Conservation (phyloP, 2,329 filamentous ascomycete species). For the Phymatotrichopsis omnivora region DNA sequence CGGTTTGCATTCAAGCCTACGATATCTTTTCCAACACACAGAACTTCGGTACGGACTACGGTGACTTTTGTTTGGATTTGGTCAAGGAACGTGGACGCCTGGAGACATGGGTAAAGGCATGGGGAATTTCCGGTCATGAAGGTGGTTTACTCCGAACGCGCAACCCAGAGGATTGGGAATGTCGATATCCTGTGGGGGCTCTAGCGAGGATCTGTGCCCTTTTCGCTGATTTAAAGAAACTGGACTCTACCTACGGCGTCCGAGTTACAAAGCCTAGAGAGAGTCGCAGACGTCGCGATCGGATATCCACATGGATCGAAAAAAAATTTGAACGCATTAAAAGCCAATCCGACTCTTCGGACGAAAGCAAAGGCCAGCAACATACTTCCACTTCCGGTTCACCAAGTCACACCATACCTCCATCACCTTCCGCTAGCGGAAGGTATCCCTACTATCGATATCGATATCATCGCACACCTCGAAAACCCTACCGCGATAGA, state of each 20-base stretch:
- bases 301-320: too few relatives aligned
- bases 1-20: constrained; percentile 10
- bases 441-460: too few relatives aligned
- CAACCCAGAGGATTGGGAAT: constrained; percentile 13
- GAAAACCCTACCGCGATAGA: too few relatives aligned
- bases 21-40: constrained; percentile 11
- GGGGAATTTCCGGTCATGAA: constrained; percentile 9
- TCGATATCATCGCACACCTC: too few relatives aligned
- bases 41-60: constrained; percentile 13
- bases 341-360: too few relatives aligned
- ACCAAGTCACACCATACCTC: too few relatives aligned
- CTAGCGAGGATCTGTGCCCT: constrained; percentile 15
- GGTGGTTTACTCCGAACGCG: constrained; percentile 7
- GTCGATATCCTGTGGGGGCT: constrained; percentile 15
- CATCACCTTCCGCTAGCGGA: too few relatives aligned
- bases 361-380: too few relatives aligned
- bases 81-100: constrained; percentile 13
- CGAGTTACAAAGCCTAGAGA: neutral
- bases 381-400: too few relatives aligned
- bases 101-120: constrained; percentile 15
- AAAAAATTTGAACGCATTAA: too few relatives aligned
- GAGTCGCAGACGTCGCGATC: too few relatives aligned
- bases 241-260: constrained; percentile 15
- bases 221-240: constrained; percentile 9
- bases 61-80: constrained; percentile 10